These are phyloP conservation scores for Arabidopsis hybrid DNA, from an alignment of 441 rosid genomes.

Conservation along the genomic window DNA sequence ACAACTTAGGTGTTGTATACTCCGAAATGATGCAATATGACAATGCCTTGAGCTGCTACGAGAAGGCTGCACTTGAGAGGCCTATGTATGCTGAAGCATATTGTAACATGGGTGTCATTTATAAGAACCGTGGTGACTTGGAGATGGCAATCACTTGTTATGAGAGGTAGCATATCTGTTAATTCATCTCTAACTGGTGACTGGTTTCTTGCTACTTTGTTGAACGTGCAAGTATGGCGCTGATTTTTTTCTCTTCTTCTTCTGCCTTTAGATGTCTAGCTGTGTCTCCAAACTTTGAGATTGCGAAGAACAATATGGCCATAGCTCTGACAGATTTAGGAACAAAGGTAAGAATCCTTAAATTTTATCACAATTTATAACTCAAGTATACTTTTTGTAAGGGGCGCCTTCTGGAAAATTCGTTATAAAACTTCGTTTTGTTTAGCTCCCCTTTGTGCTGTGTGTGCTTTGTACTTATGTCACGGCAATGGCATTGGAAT, in stretches of 20 bases:
- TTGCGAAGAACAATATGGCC: conserved; percentile 99
- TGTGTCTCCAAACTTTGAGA: conserved; percentile 98
- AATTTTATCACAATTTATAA: conserved; percentile 3
- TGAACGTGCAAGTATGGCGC: conserved; percentile 19
- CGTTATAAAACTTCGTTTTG: not conserved
- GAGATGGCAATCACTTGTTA: conserved; percentile 96
- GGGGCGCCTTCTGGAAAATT: conserved; percentile 13
- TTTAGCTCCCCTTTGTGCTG: conserved; percentile 21
- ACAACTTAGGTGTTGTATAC: conserved; percentile 96
- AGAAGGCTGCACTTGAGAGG: conserved; percentile 96
- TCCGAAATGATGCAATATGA: conserved; percentile 99
- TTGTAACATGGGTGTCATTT: conserved; percentile 99
- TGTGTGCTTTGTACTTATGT: conserved; percentile 18
- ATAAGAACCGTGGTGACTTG: conserved; percentile 96
- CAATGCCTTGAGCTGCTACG: conserved; percentile 87
- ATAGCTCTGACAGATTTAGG: conserved; percentile 99
- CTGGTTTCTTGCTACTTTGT: conserved; percentile 19
- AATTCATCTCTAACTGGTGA: conserved; percentile 20
- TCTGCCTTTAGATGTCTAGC: conserved; percentile 79
- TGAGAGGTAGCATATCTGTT: conserved; percentile 70
- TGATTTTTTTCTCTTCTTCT: conserved; percentile 30
- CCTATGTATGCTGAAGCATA: conserved; percentile 99
- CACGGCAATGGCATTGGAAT: not conserved
- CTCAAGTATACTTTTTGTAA: not conserved
- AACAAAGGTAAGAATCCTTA: conserved; percentile 70